Base-by-base conservation (phyloP, 2,329 filamentous ascomycete species). In the Aaosphaeria pasadenensis region DNA sequence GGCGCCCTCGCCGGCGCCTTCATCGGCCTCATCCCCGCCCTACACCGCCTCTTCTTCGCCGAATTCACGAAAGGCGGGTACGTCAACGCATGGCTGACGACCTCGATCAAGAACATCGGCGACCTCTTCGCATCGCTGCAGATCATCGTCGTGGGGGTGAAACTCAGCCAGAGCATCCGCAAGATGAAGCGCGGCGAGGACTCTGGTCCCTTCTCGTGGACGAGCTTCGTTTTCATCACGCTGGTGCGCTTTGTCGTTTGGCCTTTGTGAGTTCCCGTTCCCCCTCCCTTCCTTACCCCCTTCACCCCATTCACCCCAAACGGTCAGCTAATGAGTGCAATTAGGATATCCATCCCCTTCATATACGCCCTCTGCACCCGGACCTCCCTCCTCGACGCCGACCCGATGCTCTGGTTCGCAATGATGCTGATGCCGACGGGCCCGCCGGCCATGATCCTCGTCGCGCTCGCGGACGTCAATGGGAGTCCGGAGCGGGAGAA, bases 141-240 rank as follows among this genome's bases (percentile, higher is more conserved):
- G 30, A 81, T 87, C 11, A 77, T 88, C 11, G 77, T 87, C 0
- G 83, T 85, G 0, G 84, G 85, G 1, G 80, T 85, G n/a, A 84
- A 84, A 53, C 74, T 88, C 1, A 82, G 78, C 47, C 76, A 76
- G 24, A 77, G 79, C 11, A 70, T 82, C 53, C 63, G 73, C 48
- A 71, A 71, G 49, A 74, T 76, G 59, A 76, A 74, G 54, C 63
- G 69, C 31, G 67, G 74, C 42, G 61, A 74, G 45, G 57, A 74
- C 33, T 69, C 69, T 40, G 67, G 69, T 30, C 55, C 59, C 2
- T 68, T 83, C 5, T 78, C 80, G 0, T 80, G 77, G 73, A 49
- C 59, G 1, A 76, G 78, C 0, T 71, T 82, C 11, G 52, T 69
- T 0, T 77, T 80, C 49, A 76, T 86, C 11, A 74, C 82, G 4